phyloP scores from a whole-genome alignment of 169 alveolate genomes.

The Plasmodium sp. region DNA sequence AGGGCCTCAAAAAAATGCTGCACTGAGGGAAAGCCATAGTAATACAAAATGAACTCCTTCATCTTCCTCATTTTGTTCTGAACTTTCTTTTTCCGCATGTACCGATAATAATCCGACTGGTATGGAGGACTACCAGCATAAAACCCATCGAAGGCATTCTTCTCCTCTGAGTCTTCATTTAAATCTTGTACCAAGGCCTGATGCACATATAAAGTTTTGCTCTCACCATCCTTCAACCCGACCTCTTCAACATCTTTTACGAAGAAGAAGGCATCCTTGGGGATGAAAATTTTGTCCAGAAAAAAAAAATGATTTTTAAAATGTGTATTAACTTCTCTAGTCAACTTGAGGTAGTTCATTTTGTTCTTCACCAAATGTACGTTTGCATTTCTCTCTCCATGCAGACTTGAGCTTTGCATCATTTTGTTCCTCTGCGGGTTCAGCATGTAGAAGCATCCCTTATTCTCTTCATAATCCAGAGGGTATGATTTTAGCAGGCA shows the following conservation, averaged over 20 bases:
- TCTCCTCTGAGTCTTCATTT: slow-evolving; percentile 43
- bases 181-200: slow-evolving; percentile 68
- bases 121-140: slow-evolving; percentile 21
- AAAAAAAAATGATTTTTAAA: slow-evolving; percentile 66
- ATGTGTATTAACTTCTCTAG: slow-evolving; percentile 11
- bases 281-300: slow-evolving; percentile 68
- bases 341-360: slow-evolving; percentile 1
- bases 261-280: slow-evolving; percentile 73
- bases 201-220: slow-evolving; percentile 24
- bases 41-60: slow-evolving; percentile 53
- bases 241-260: slow-evolving; percentile 53
- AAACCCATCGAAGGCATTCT: slow-evolving; percentile 11
- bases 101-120: slow-evolving; percentile 51
- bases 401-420: slow-evolving; percentile 12
- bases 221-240: slow-evolving; percentile 10
- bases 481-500: slow-evolving; percentile 68
- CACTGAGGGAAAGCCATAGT: slow-evolving; percentile 49
- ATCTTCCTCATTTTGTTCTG: slow-evolving; percentile 71
- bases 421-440: slow-evolving; percentile 67
- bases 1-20: slow-evolving; percentile 56
- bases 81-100: slow-evolving; percentile 45
- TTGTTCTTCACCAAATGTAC: slow-evolving; percentile 24
- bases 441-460: slow-evolving; percentile 71
- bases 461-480: slow-evolving; percentile 72
- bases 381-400: neutral